A percentile compares a stretch with the other conserved stretches of the same genome.
Evolutionary conservation across 495 filamentous ascomycete species (phyloP).

Genomic region (Aspergillus panamensis): DNA sequence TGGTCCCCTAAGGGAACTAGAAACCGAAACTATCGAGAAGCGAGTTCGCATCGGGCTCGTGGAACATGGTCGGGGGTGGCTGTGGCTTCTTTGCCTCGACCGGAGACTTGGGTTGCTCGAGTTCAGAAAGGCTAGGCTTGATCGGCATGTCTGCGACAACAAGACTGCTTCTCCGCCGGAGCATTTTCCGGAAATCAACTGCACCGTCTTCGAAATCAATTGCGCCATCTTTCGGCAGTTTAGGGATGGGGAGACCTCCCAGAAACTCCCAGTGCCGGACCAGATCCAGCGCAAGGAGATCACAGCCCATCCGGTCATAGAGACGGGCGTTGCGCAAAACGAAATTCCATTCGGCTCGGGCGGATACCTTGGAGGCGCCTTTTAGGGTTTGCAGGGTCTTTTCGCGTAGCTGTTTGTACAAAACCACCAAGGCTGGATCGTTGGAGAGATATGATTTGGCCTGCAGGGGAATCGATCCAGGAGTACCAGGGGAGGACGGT

Average conservation of each 20-base stretch:
- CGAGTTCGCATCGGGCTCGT: conserved; percentile 85
- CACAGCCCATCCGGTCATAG: conserved; percentile 94
- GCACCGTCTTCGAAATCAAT: conserved; percentile 38
- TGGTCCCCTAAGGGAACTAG: conserved; percentile 15
- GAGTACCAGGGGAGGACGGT: conserved; percentile 46
- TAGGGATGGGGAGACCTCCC: conserved; percentile 32
- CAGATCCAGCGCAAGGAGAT: conserved; percentile 79
- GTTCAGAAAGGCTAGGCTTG: conserved; percentile 17
- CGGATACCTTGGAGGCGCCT: conserved; percentile 77
- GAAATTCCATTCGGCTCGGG: conserved; percentile 81
- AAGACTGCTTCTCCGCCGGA: conserved; percentile 68
- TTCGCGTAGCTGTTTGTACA: conserved; percentile 84
- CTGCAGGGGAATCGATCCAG: conserved; percentile 50
- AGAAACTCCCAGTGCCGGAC: conserved; percentile 89
- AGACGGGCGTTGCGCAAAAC: conserved; percentile 82
- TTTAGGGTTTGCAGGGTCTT: conserved; percentile 82
- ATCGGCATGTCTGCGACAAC: conserved; percentile 76
- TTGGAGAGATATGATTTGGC: conserved; percentile 80
- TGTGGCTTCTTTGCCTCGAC: conserved; percentile 51
- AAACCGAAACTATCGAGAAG: conserved; percentile 79
- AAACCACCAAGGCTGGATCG: conserved; percentile 80
- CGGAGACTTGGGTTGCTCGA: conserved; percentile 20
- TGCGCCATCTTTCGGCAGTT: conserved; percentile 21
- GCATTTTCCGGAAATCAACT: conserved; percentile 62
- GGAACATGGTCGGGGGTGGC: conserved; percentile 73